Conservation (phyloP, 2,329 filamentous ascomycete species). For the Rhinocladiella similis region DNA sequence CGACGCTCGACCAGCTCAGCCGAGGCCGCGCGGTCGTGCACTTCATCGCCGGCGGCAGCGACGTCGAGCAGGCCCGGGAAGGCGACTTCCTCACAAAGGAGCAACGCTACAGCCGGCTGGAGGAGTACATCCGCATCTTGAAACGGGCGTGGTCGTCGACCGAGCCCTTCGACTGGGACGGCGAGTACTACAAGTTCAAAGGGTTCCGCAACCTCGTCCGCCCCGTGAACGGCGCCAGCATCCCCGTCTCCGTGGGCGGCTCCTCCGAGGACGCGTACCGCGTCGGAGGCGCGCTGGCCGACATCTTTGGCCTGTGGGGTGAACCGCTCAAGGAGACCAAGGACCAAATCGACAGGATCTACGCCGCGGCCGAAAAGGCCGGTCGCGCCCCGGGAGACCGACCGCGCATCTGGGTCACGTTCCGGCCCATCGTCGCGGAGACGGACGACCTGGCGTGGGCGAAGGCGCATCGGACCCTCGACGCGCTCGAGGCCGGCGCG, state of each 20-base stretch:
- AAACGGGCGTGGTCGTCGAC: conserved; percentile 58
- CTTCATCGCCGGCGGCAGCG: conserved; percentile 63
- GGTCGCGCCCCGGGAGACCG: conserved; percentile 51
- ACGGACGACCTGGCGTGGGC: conserved; percentile 64
- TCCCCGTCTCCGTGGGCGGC: conserved; percentile 72
- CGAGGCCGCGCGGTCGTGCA: conserved; percentile 60
- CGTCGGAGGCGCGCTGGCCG: conserved; percentile 58
- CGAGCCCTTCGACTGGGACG: conserved; percentile 63
- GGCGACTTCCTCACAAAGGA: conserved; percentile 61
- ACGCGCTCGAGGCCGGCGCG: conserved; percentile 49
- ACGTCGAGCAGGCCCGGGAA: conserved; percentile 60
- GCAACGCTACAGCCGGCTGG: conserved; percentile 58
- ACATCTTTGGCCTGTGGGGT: conserved; percentile 66
- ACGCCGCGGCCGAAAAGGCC: conserved; percentile 58
- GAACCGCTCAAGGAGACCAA: conserved; percentile 65
- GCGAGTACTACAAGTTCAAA: conserved; percentile 62
- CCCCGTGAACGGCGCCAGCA: conserved; percentile 64
- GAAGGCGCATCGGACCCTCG: conserved; percentile 59
- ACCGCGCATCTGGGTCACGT: conserved; percentile 64
- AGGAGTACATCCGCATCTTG: conserved; percentile 64
- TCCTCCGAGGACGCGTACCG: conserved; percentile 77
- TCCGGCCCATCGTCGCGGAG: conserved; percentile 62
- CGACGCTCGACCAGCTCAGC: conserved; percentile 62
- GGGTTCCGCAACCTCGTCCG: conserved; percentile 57
- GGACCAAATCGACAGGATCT: conserved; percentile 62